These are phyloP conservation scores for Rhynchospora breviuscula DNA, from an alignment of 176 grass and related monocot genomes.

Conservation along the genomic window DNA sequence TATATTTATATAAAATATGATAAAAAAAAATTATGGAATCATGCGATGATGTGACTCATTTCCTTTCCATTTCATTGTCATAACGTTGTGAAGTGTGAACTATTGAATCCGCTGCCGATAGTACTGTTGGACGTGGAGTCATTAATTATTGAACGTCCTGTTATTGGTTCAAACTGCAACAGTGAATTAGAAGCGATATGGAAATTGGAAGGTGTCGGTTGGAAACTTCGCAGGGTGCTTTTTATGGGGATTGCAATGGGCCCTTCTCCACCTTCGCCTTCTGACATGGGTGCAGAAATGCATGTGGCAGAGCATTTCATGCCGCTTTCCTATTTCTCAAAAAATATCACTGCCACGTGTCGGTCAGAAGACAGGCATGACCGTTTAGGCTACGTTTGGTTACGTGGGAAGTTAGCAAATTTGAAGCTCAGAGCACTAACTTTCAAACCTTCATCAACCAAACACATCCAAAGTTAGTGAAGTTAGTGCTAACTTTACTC, in stretches of 20 bases:
- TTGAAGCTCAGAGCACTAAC: no score
- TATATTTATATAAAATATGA: no score
- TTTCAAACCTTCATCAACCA: no score
- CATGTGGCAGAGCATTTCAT: slow-evolving; percentile 65
- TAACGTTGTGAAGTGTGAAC: background rate
- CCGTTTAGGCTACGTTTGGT: no score
- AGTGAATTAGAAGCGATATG: background rate
- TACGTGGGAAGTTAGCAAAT: no score
- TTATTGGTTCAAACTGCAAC: background rate
- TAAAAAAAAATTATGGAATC: no score
- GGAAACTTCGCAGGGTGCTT: slow-evolving; percentile 41
- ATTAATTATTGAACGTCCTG: background rate
- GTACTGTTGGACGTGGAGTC: background rate
- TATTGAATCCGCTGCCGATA: background rate
- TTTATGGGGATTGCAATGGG: background rate
- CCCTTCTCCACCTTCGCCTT: slow-evolving; percentile 43
- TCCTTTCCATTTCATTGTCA: background rate
- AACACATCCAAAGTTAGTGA: no score
- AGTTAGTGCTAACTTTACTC: no score
- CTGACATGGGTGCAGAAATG: slow-evolving; percentile 59
- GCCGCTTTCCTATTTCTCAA: slow-evolving; percentile 29
- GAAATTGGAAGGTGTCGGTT: slow-evolving; percentile 37
- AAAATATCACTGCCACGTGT: slow-evolving; percentile 44
- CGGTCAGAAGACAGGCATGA: slow-evolving; percentile 39
- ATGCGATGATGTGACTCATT: no score